Percentiles rank a stretch among this genome's conserved stretches.
These are phyloP conservation scores for Albifimbria verrucaria DNA, from an alignment of 2,329 filamentous ascomycete genomes.

Conservation along the genomic window DNA sequence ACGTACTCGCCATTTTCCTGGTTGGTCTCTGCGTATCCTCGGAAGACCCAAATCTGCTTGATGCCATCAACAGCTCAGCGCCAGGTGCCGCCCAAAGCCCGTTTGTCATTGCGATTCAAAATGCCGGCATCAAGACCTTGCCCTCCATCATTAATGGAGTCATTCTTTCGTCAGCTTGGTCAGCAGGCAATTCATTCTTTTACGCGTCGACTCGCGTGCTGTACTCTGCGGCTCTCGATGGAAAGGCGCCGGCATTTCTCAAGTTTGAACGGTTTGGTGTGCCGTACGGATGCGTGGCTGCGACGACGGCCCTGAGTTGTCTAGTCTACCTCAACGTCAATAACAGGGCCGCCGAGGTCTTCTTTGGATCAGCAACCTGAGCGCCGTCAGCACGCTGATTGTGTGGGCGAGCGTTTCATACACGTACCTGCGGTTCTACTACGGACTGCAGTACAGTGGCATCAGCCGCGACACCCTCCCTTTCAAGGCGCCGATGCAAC, in stretches of 20 bases:
- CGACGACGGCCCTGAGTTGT: slow-evolving; percentile 53
- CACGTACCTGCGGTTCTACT: slow-evolving; percentile 67
- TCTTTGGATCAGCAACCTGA: slow-evolving; percentile 59
- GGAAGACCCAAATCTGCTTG: slow-evolving; percentile 34
- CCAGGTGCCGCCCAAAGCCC: slow-evolving; percentile 45
- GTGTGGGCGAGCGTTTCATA: slow-evolving; percentile 66
- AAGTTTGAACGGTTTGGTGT: slow-evolving; percentile 24
- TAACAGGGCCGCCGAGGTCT: slow-evolving; percentile 55
- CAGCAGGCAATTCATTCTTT: slow-evolving; percentile 55
- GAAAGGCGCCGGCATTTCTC: slow-evolving; percentile 38
- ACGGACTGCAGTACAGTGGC: slow-evolving; percentile 62
- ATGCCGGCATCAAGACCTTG: slow-evolving; percentile 43
- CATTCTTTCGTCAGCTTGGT: slow-evolving; percentile 57
- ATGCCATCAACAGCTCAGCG: slow-evolving; percentile 43
- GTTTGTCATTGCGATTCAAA: slow-evolving; percentile 54
- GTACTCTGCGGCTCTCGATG: slow-evolving; percentile 42
- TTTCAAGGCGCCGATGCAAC: slow-evolving; percentile 64
- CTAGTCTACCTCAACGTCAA: slow-evolving; percentile 61
- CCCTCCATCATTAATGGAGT: slow-evolving; percentile 53
- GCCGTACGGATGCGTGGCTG: slow-evolving; percentile 25
- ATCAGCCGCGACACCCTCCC: slow-evolving; percentile 61
- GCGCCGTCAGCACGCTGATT: slow-evolving; percentile 68
- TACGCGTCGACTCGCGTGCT: slow-evolving; percentile 47
- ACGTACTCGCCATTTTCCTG: slow-evolving; percentile 33
- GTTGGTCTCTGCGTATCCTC: slow-evolving; percentile 35